Conservation (phyloP, 2,329 filamentous ascomycete genomes). For the Seiridium cupressi region DNA sequence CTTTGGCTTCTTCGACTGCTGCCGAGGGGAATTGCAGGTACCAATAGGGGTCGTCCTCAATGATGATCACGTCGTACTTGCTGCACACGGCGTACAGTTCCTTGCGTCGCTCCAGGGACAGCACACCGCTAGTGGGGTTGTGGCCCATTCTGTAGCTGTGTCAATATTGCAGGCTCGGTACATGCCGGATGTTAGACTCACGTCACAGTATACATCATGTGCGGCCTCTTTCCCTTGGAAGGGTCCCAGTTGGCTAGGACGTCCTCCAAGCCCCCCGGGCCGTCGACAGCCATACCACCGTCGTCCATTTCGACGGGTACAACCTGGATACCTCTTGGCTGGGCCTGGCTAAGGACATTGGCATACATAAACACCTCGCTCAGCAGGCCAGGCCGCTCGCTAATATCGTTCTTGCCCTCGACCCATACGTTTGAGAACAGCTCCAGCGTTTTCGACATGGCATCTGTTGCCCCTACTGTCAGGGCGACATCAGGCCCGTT, state of each 20-base stretch:
- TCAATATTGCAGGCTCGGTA: slow-evolving; percentile 13
- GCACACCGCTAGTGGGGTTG: slow-evolving; percentile 78
- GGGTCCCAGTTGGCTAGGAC: slow-evolving; percentile 82
- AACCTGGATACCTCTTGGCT: slow-evolving; percentile 69
- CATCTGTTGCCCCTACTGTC: slow-evolving; percentile 82
- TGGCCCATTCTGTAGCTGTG: slow-evolving; percentile 67
- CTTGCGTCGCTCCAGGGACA: slow-evolving; percentile 70
- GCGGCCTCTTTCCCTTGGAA: slow-evolving; percentile 70
- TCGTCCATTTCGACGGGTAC: slow-evolving; percentile 74
- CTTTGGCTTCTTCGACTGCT: slow-evolving; percentile 47
- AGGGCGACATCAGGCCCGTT: slow-evolving; percentile 75
- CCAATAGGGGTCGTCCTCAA: slow-evolving; percentile 97
- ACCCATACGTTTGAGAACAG: slow-evolving; percentile 76
- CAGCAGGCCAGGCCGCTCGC: slow-evolving; percentile 73
- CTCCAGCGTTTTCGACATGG: slow-evolving; percentile 75
- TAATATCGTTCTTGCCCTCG: slow-evolving; percentile 62
- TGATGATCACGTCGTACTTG: slow-evolving; percentile 83
- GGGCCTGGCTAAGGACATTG: slow-evolving; percentile 67
- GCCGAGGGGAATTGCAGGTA: slow-evolving; percentile 86
- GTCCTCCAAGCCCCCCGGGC: slow-evolving; percentile 72
- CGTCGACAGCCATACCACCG: slow-evolving; percentile 74
- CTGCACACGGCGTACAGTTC: slow-evolving; percentile 79
- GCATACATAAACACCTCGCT: slow-evolving; percentile 81
- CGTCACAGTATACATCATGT: slow-evolving; percentile 88
- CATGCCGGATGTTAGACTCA: slow-evolving; percentile 44